Conservation (phyloP, 2,329 filamentous ascomycete species). For the Penicillium olsonii region DNA sequence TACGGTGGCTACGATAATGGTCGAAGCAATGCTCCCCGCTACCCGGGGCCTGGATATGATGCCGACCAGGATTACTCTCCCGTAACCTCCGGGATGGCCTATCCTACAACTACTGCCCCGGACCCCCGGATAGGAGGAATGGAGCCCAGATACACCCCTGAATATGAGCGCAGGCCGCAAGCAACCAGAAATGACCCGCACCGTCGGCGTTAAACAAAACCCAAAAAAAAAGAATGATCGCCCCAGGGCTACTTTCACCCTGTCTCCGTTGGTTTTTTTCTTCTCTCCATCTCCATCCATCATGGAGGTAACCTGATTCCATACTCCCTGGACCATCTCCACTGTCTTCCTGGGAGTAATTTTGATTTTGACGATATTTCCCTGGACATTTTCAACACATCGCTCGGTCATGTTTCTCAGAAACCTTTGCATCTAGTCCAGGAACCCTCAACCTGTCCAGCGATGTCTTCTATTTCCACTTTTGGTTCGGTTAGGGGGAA, state of each 20-base stretch:
- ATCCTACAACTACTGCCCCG: conserved; percentile 43
- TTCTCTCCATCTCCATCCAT: conserved; percentile 7
- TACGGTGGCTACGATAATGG: conserved; percentile 40
- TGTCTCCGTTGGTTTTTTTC: conserved; percentile 13
- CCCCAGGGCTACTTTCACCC: conserved; percentile 7
- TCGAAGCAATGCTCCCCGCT: conserved; percentile 44
- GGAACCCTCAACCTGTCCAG: conserved; percentile 2
- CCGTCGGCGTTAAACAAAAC: conserved; percentile 36
- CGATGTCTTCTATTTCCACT: conserved; percentile 6
- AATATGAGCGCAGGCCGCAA: conserved; percentile 44
- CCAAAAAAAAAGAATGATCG: conserved; percentile 5
- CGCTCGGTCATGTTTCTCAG: conserved; percentile 4
- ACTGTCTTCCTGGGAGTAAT: conserved; percentile 14
- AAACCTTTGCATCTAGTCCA: conserved; percentile 2
- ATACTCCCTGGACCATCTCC: conserved; percentile 15
- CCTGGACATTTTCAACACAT: conserved; percentile 11
- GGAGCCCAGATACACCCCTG: conserved; percentile 47
- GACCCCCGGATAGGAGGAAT: conserved; percentile 46
- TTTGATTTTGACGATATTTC: conserved; percentile 17
- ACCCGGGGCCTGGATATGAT: conserved; percentile 45
- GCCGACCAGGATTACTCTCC: conserved; percentile 44
- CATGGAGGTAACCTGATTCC: conserved; percentile 18
- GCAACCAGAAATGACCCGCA: conserved; percentile 43
- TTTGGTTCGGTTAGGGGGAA: background rate
- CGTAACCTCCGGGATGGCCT: conserved; percentile 42